Evolutionary conservation across 768 basidiomycete genomes (phyloP).

Genomic region (Panaeolus papilionaceus): DNA sequence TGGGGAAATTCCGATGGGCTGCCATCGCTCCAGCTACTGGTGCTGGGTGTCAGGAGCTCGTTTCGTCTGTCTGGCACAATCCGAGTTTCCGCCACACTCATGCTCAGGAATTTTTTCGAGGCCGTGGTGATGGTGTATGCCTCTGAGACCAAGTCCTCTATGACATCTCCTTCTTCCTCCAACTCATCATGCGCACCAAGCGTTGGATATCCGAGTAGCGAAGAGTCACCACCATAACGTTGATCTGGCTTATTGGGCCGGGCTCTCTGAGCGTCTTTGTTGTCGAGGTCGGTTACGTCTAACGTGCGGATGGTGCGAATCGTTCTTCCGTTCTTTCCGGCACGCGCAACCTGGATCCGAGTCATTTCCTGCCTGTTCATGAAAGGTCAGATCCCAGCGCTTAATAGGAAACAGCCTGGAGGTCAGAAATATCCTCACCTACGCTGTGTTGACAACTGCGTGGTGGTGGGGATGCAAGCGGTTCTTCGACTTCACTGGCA

Average conservation of each 20-base stretch:
- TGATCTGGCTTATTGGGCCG: background rate
- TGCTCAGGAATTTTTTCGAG: slow-evolving; percentile 3
- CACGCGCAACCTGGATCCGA: background rate
- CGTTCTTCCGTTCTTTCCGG: slow-evolving; percentile 8
- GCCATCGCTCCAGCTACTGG: background rate
- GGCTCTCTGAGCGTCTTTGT: background rate
- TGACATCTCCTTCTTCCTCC: slow-evolving; percentile 3
- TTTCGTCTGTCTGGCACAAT: background rate
- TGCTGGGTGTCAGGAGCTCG: background rate
- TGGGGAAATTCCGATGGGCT: background rate
- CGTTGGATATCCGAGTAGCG: background rate
- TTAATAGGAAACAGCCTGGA: background rate
- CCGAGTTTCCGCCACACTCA: slow-evolving; percentile 5
- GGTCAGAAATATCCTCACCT: background rate
- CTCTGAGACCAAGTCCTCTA: background rate
- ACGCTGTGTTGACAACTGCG: background rate
- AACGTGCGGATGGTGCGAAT: background rate
- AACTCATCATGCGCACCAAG: background rate
- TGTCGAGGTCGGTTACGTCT: background rate
- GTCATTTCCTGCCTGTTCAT: background rate
- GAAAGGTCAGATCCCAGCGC: background rate
- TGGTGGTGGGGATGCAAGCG: background rate
- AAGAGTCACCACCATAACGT: background rate
- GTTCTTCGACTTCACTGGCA: background rate
- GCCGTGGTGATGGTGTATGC: slow-evolving; percentile 9